Evolutionary conservation across 768 basidiomycete genomes (phyloP).

Genomic region (Hortiboletus campestris): DNA sequence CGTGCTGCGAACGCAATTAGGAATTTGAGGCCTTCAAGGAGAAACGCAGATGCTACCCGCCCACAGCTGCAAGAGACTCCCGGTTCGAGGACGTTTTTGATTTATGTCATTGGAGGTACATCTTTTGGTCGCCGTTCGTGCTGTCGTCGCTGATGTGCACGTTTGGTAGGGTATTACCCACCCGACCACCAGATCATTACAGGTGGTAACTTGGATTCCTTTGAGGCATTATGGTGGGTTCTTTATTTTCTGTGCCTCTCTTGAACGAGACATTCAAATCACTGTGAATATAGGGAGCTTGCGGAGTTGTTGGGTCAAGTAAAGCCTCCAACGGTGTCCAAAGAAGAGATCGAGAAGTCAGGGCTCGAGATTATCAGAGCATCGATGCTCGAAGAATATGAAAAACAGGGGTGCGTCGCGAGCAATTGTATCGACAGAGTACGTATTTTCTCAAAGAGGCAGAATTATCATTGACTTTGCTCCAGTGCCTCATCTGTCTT

Average conservation of each 20-base stretch:
- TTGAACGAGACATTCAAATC: neutral
- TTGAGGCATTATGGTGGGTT: slow-evolving; percentile 72
- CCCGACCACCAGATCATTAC: slow-evolving; percentile 86
- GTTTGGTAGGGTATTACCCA: slow-evolving; percentile 77
- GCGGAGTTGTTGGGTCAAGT: slow-evolving; percentile 80
- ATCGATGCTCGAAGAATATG: slow-evolving; percentile 45
- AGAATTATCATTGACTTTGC: neutral
- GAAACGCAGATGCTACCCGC: slow-evolving; percentile 18
- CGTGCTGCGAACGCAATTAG: slow-evolving; percentile 63
- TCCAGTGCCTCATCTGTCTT: slow-evolving; percentile 80
- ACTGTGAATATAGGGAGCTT: slow-evolving; percentile 58
- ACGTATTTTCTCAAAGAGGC: slow-evolving; percentile 27
- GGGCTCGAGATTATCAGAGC: slow-evolving; percentile 76
- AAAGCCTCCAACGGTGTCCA: slow-evolving; percentile 78
- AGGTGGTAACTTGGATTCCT: slow-evolving; percentile 74
- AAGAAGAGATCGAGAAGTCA: slow-evolving; percentile 82
- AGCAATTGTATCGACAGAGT: slow-evolving; percentile 82
- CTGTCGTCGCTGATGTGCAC: slow-evolving; percentile 2
- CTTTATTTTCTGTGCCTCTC: neutral
- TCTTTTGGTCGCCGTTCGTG: neutral
- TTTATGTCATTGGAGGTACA: slow-evolving; percentile 84
- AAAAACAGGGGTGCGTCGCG: slow-evolving; percentile 60
- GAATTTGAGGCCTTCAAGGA: slow-evolving; percentile 45
- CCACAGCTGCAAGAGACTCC: slow-evolving; percentile 24
- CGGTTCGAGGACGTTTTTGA: slow-evolving; percentile 67